Conservation (phyloP, 495 filamentous ascomycete species). For the Neurospora pannonica region DNA sequence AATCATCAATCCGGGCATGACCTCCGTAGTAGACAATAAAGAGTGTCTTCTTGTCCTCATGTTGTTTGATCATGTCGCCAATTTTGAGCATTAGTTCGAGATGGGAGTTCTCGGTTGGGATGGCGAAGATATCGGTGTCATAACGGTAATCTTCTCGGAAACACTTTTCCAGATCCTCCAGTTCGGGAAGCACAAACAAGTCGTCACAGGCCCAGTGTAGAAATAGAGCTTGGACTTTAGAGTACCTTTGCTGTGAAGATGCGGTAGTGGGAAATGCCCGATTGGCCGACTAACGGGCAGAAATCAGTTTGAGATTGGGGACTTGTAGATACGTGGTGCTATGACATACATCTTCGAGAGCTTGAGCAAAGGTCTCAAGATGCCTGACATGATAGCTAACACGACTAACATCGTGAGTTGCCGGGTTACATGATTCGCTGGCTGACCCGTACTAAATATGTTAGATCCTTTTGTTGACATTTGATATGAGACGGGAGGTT, state of each 20-base stretch:
- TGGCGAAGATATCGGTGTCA: constrained; percentile 38
- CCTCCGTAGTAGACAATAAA: constrained; percentile 47
- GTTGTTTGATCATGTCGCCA: constrained; percentile 39
- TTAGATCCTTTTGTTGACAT: constrained; percentile 1
- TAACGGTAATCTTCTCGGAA: constrained; percentile 40
- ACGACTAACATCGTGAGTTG: constrained; percentile 44
- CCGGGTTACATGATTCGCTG: constrained; percentile 28
- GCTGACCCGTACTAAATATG: constrained; percentile 35
- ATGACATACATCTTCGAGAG: constrained; percentile 36
- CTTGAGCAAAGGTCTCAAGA: constrained; percentile 37
- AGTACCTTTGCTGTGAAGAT: constrained; percentile 35
- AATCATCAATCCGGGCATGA: constrained; percentile 42
- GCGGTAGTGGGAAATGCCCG: constrained; percentile 41
- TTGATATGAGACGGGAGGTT: background rate
- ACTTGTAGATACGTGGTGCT: background rate
- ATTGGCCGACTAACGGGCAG: constrained; percentile 31
- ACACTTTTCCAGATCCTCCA: constrained; percentile 40
- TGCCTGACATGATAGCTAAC: constrained; percentile 44
- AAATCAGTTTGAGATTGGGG: background rate
- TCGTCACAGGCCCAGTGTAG: constrained; percentile 48
- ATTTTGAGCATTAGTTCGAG: constrained; percentile 40
- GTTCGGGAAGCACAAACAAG: constrained; percentile 41
- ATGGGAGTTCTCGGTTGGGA: constrained; percentile 42
- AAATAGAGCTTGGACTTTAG: constrained; percentile 41
- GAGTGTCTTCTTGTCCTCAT: constrained; percentile 38